Evolutionary conservation across 257 asterid genomes (phyloP).

Genomic region (Ophiorrhiza pumila): DNA sequence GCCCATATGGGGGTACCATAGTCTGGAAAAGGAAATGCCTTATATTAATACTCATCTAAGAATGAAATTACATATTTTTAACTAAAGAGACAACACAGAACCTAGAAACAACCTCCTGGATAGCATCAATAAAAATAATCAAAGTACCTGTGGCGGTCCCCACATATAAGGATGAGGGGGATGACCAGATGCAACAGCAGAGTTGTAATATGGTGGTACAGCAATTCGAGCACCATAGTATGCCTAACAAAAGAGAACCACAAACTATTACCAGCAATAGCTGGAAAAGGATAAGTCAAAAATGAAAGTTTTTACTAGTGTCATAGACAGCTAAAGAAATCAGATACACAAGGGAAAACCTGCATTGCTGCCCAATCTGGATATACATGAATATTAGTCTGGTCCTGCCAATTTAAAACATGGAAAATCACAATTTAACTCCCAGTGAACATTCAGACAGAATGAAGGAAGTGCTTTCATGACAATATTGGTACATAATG

Average conservation of each 20-base stretch:
- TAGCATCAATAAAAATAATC: background rate
- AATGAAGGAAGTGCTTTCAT: background rate
- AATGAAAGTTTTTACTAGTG: background rate
- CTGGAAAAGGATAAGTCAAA: slow-evolving; percentile 1
- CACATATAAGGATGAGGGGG: slow-evolving; percentile 86
- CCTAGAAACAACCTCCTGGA: background rate
- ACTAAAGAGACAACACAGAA: background rate
- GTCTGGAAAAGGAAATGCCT: slow-evolving; percentile 43
- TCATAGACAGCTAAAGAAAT: background rate
- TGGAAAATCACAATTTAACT: slow-evolving; percentile 3
- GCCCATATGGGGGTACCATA: slow-evolving; percentile 86
- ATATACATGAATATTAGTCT: slow-evolving; percentile 59
- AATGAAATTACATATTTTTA: background rate
- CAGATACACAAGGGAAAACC: slow-evolving; percentile 35
- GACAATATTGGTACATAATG: background rate
- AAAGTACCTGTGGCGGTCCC: slow-evolving; percentile 91
- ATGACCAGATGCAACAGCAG: slow-evolving; percentile 79
- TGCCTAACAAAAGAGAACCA: slow-evolving; percentile 47
- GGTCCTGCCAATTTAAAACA: slow-evolving; percentile 63
- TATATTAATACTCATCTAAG: slow-evolving; percentile 5
- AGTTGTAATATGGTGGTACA: slow-evolving; percentile 79
- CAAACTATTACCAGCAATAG: background rate
- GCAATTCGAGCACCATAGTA: slow-evolving; percentile 93
- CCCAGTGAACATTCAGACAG: background rate
- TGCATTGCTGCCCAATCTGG: slow-evolving; percentile 99